phyloP scores from a whole-genome alignment of 352 stramenopile species.

The Globisporangium takayamanum region DNA sequence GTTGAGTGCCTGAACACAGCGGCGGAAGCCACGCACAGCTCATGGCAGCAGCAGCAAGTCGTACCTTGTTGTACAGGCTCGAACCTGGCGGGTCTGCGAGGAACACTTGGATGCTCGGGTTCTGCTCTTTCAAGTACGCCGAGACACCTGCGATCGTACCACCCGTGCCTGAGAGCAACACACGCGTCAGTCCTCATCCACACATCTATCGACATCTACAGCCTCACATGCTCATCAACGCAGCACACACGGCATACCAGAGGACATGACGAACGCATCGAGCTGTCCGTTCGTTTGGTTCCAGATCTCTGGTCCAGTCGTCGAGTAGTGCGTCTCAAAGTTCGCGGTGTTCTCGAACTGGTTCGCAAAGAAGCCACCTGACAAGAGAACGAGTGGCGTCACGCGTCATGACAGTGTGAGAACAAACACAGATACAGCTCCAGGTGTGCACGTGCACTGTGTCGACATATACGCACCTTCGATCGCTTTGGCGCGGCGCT shows the following conservation, averaged over 20 bases:
- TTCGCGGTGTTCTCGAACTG: slow-evolving; percentile 99
- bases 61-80: slow-evolving; percentile 93
- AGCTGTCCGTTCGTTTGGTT: slow-evolving; percentile 85
- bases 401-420: neutral
- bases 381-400: neutral
- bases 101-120: slow-evolving; percentile 84
- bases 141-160: slow-evolving; percentile 96
- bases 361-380: slow-evolving; percentile 93
- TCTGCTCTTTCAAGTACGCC: slow-evolving; percentile 89
- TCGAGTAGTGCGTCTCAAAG: slow-evolving; percentile 90
- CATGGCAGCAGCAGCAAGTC: neutral
- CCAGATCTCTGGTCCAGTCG: slow-evolving; percentile 96
- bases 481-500: slow-evolving; percentile 74
- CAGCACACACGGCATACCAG: slow-evolving; percentile 44
- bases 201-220: neutral
- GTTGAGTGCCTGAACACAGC: neutral
- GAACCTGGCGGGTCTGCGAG: slow-evolving; percentile 96
- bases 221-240: neutral
- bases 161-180: slow-evolving; percentile 71
- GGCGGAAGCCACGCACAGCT: neutral
- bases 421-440: neutral
- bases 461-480: slow-evolving; percentile 26
- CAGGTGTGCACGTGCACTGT: neutral
- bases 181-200: neutral
- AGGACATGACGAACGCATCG: slow-evolving; percentile 97